Conservation (phyloP, 495 filamentous ascomycete species). For the Chaetomium cochliodes region DNA sequence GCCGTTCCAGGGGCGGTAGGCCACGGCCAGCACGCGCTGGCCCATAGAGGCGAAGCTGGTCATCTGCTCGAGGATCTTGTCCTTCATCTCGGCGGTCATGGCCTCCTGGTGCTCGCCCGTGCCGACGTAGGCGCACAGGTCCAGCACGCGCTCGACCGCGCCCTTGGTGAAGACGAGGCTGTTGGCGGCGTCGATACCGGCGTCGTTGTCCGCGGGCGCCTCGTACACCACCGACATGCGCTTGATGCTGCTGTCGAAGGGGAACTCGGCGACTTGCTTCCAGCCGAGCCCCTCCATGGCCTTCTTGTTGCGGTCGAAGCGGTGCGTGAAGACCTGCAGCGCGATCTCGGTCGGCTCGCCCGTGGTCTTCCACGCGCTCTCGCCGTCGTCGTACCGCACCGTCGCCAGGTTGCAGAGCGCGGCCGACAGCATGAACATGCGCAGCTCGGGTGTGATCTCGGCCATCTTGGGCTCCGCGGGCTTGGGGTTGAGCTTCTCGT, state of each 20-base stretch:
- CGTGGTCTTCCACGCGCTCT: slow-evolving; percentile 65
- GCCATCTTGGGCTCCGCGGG: slow-evolving; percentile 30
- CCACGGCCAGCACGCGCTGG: slow-evolving; percentile 77
- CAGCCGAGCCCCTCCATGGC: slow-evolving; percentile 54
- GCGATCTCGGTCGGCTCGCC: slow-evolving; percentile 86
- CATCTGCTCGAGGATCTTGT: slow-evolving; percentile 63
- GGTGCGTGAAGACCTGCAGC: slow-evolving; percentile 72
- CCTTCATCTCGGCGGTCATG: slow-evolving; percentile 59
- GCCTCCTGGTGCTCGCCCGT: slow-evolving; percentile 49
- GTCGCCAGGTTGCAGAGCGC: slow-evolving; percentile 76
- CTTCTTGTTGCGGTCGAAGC: slow-evolving; percentile 63
- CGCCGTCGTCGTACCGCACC: slow-evolving; percentile 57
- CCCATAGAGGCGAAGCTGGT: slow-evolving; percentile 67
- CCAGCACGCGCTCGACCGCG: slow-evolving; percentile 75
- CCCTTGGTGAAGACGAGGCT: slow-evolving; percentile 73
- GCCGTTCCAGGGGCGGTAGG: slow-evolving; percentile 47
- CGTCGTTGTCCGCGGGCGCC: slow-evolving; percentile 30
- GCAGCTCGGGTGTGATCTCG: slow-evolving; percentile 50
- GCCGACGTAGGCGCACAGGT: slow-evolving; percentile 64
- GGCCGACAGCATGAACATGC: slow-evolving; percentile 65
- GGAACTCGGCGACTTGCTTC: slow-evolving; percentile 69
- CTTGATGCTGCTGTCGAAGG: slow-evolving; percentile 80
- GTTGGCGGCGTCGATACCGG: slow-evolving; percentile 31
- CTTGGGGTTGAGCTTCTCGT: slow-evolving; percentile 41
- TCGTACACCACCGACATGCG: slow-evolving; percentile 78